Evolutionary conservation across 2,329 filamentous ascomycete genomes (phyloP), one percentile per base, ranked within the genome.

Genomic region (Rhynchosporium agropyri): DNA sequence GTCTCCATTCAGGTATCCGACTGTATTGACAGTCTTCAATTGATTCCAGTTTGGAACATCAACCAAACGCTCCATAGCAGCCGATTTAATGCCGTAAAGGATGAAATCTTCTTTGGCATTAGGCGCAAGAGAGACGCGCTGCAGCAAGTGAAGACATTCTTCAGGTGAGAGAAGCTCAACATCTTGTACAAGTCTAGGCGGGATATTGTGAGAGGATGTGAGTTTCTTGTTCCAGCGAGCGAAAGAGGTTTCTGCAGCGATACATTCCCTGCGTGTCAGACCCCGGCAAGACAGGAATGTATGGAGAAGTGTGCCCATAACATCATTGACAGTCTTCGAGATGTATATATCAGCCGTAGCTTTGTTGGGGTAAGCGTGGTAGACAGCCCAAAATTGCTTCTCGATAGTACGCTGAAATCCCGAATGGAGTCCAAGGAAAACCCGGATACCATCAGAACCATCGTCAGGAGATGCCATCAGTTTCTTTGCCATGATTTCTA

Each of bases 221-320:
- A 75, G 60, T 59, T 73, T 74, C 10, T 73, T 67, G 3, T 73
- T 74, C 72, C 75, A 79, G 20, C 68, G 67, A 3, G 76, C 74
- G 49, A 79, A 68, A 13, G 73, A 71, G 2, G 73, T 70, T 65
- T 80, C 78, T 1, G 72, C 72, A 53, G 76, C 73, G 45, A 79
- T 76, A 61, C 78, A 78, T 54, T 77, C 69, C 60, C 76, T 71
- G 4, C 79, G 74, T 29, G 75, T 70, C 28, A 76, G 74, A 20
- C 76, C 77, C 56, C 75, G 75, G 38, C 74, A 75, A 1, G 79
- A 79, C 4, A 80, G 69, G 63, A 77, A 81, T 1, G 79, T 79
- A 62, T 81, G 79, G 9, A 81, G 63, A 3, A 81, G 69, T 6
- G 77, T 78, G 15, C 77, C 75, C 26, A 73, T 70, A 7, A 80